Percentiles rank a stretch among this genome's conserved stretches.
Evolutionary conservation across 176 grass and related monocot genomes (phyloP).

Genomic region (Carex scoparia): DNA sequence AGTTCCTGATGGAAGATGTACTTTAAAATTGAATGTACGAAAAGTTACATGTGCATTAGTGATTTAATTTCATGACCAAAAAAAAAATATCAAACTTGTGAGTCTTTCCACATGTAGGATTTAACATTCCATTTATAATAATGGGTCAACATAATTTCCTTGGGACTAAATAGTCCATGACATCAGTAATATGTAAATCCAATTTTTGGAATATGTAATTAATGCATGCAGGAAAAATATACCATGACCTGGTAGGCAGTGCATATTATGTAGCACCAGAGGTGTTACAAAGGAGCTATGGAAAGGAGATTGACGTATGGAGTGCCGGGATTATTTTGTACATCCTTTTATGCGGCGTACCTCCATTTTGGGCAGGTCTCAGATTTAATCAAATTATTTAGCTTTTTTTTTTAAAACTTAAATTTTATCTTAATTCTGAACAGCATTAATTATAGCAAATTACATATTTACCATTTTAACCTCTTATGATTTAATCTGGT

Average conservation of each 20-base stretch:
- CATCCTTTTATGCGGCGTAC: conserved; percentile 29
- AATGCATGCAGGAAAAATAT: conserved; percentile 26
- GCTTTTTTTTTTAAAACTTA: not conserved
- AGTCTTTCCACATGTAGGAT: too few species aligned
- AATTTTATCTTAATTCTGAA: not conserved
- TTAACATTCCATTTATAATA: not conserved
- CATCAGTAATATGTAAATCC: not conserved
- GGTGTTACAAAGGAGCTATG: conserved; percentile 22
- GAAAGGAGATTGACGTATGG: conserved; percentile 39
- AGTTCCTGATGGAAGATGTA: too few species aligned
- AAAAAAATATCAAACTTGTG: not conserved
- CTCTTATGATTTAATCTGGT: not conserved
- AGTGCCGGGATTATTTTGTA: conserved; percentile 39
- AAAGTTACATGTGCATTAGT: too few species aligned
- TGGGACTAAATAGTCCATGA: not conserved
- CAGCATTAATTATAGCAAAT: not conserved
- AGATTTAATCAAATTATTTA: not conserved
- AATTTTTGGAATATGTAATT: not conserved
- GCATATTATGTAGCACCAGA: conserved; percentile 35
- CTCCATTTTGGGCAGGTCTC: conserved; percentile 37
- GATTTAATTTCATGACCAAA: not conserved
- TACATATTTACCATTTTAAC: not conserved
- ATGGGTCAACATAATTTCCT: not conserved
- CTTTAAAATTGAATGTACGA: too few species aligned
- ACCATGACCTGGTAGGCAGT: conserved; percentile 25